Evolutionary conservation across 352 stramenopile genomes (phyloP).

Genomic region (Globisporangium barbulae): DNA sequence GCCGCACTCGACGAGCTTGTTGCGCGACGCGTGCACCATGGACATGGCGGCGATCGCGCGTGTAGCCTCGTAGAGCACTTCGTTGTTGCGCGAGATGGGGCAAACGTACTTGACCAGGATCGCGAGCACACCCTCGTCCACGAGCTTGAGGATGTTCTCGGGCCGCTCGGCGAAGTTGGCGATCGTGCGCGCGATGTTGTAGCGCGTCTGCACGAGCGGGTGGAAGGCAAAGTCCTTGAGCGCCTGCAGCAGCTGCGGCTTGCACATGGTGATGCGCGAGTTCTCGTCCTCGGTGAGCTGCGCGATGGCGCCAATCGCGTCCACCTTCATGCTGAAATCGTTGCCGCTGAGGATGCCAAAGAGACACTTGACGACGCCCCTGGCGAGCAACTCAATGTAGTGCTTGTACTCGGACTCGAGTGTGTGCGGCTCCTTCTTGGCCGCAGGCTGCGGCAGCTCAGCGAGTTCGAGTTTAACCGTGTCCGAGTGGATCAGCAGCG

Average conservation of each 20-base stretch:
- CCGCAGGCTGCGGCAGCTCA: neutral
- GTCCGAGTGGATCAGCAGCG: slow-evolving; percentile 14
- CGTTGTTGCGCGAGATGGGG: slow-evolving; percentile 43
- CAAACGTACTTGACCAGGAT: slow-evolving; percentile 76
- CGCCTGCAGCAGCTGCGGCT: slow-evolving; percentile 49
- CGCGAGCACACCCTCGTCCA: slow-evolving; percentile 57
- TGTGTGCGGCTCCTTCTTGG: neutral
- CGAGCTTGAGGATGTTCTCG: slow-evolving; percentile 70
- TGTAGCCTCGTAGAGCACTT: slow-evolving; percentile 54
- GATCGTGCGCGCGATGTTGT: slow-evolving; percentile 67
- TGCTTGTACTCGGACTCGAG: slow-evolving; percentile 53
- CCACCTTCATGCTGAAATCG: slow-evolving; percentile 69
- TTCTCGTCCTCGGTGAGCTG: slow-evolving; percentile 62
- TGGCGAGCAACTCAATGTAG: slow-evolving; percentile 68
- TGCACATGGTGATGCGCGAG: slow-evolving; percentile 68
- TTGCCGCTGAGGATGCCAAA: slow-evolving; percentile 68
- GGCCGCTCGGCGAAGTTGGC: slow-evolving; percentile 71
- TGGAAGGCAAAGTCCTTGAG: slow-evolving; percentile 69
- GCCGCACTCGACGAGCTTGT: slow-evolving; percentile 56
- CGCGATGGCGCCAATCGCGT: slow-evolving; percentile 60
- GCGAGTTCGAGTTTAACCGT: slow-evolving; percentile 15
- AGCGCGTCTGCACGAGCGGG: slow-evolving; percentile 46
- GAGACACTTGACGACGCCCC: slow-evolving; percentile 69
- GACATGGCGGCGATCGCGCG: slow-evolving; percentile 60
- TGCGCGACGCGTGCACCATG: slow-evolving; percentile 50